phyloP scores from a whole-genome alignment of 768 basidiomycete genomes.

The Panellus pusillus region DNA sequence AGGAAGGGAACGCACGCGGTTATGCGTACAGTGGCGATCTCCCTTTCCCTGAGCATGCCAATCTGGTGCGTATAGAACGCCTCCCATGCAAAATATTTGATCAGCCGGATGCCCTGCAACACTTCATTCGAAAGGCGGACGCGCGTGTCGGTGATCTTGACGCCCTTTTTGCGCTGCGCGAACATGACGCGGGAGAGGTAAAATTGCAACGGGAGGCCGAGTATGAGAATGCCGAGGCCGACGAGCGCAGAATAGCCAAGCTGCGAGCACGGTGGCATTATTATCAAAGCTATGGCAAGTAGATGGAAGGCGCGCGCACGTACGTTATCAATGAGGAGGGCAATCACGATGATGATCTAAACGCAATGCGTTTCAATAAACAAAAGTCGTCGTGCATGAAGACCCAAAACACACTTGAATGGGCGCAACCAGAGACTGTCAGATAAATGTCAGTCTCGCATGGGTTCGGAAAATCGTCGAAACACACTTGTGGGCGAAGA shows the following conservation, averaged over 20 bases:
- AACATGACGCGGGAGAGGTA: constrained; percentile 54
- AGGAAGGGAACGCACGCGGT: too few species aligned
- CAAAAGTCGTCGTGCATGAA: background rate
- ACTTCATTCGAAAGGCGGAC: constrained; percentile 68
- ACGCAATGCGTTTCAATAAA: background rate
- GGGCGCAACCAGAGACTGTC: constrained; percentile 56
- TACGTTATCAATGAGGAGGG: constrained; percentile 60
- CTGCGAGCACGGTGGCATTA: constrained; percentile 25
- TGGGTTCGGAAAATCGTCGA: background rate
- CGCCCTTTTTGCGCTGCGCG: constrained; percentile 50
- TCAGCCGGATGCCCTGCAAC: constrained; percentile 63
- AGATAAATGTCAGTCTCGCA: background rate
- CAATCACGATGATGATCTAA: constrained; percentile 58
- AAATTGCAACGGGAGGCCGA: constrained; percentile 61
- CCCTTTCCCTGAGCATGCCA: constrained; percentile 36
- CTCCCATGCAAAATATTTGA: constrained; percentile 68
- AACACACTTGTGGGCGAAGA: constrained; percentile 42
- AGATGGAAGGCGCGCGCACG: constrained; percentile 14
- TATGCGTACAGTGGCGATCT: constrained; percentile 41
- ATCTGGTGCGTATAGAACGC: constrained; percentile 46
- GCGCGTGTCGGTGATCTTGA: constrained; percentile 66
- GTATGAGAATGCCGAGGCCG: constrained; percentile 54
- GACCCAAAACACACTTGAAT: constrained; percentile 42
- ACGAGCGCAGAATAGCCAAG: constrained; percentile 72
- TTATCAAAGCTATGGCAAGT: too few species aligned